Evolutionary conservation across 2,329 filamentous ascomycete species (phyloP).

Genomic region (Paracorniculantispora psalliotae): DNA sequence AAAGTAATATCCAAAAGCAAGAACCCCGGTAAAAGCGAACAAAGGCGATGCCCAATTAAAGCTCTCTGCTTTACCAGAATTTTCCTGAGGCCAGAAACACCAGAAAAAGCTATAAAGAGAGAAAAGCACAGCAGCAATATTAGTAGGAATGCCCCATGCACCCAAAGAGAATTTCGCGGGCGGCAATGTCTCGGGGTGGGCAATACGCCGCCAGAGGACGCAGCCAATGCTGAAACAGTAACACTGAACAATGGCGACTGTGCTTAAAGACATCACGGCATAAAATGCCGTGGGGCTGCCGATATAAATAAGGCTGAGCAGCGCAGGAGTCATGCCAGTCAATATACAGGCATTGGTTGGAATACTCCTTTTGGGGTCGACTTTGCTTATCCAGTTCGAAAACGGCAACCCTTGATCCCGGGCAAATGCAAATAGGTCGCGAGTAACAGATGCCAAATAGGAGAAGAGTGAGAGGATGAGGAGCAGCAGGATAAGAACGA

Average conservation of each 20-base stretch:
- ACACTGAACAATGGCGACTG: conserved; percentile 16
- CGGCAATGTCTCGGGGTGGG: conserved; percentile 14
- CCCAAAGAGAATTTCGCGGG: conserved; percentile 13
- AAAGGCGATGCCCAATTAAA: conserved; percentile 15
- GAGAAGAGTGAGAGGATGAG: conserved; percentile 14
- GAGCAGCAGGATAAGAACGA: conserved; percentile 9
- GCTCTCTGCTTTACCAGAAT: conserved; percentile 10
- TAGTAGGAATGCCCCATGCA: conserved; percentile 11
- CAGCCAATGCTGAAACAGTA: conserved; percentile 16
- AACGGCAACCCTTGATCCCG: conserved; percentile 12
- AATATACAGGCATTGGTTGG: conserved; percentile 15
- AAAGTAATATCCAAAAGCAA: conserved; percentile 12
- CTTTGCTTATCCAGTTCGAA: conserved; percentile 7
- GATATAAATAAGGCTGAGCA: conserved; percentile 14
- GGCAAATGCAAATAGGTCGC: conserved; percentile 14
- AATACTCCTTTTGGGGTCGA: conserved; percentile 8
- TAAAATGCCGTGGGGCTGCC: conserved; percentile 17
- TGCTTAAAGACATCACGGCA: conserved; percentile 14
- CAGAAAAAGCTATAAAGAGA: conserved; percentile 15
- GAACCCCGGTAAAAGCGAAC: conserved; percentile 6
- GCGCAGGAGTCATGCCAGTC: conserved; percentile 8
- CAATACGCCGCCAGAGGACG: conserved; percentile 14
- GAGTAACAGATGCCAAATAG: conserved; percentile 13
- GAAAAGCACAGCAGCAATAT: conserved; percentile 6
- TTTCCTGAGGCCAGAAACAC: conserved; percentile 17